Base-by-base conservation (phyloP, 192 early-diverging fungal genomes). In the Coemansia sp. region DNA sequence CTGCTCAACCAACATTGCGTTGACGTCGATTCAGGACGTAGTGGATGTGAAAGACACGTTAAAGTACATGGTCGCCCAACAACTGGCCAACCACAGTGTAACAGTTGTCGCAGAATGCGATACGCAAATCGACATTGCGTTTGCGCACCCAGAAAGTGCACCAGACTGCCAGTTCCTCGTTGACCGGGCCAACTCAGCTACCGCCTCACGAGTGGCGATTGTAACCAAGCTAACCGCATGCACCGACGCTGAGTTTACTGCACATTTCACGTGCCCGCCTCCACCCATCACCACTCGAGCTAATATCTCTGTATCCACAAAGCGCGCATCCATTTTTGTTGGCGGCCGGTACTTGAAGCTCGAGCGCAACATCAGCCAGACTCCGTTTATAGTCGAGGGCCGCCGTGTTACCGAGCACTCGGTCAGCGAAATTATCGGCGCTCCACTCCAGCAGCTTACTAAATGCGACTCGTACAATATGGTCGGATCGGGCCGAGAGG, bases 401-500 rank as follows among this genome's bases (percentile, higher is more conserved):
- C 75, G 85, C 19, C 70, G 88, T 4, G 58, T 95, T 27, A 83
- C 89, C 10, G 88, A 91, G 62, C 72, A 84, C 27, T 92, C 90
- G 5, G 91, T 98, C 1, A 88, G 94, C 5, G 94, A 94, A 63
- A 75, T 88, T 39, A 86, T 93, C 39, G 88, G 85, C 3, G 72
- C 76, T 27, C 72, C 83, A 7, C 39, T 94, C 21, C 72, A 86
- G 63, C 69, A 66, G 12, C 69, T 87, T 14, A 84, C 87, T 63
- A 70, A 69, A 4, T 79, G 78, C 39, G 87, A 89, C 66, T 85
- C 70, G 37, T 90, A 88, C 72, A 94, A 91, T 58, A 89, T 98
- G 70, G 84, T 86, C 2, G 87, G 87, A 0, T 87, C 94, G 5
- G 96, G 96, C 12, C 87, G 94, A 19, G 96, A 98, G 69, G 96